Percentiles rank a stretch among this genome's conserved stretches.
These are phyloP conservation scores for Rhodamnia rubescens DNA, from an alignment of 345 rosid genomes.

Conservation along the genomic window DNA sequence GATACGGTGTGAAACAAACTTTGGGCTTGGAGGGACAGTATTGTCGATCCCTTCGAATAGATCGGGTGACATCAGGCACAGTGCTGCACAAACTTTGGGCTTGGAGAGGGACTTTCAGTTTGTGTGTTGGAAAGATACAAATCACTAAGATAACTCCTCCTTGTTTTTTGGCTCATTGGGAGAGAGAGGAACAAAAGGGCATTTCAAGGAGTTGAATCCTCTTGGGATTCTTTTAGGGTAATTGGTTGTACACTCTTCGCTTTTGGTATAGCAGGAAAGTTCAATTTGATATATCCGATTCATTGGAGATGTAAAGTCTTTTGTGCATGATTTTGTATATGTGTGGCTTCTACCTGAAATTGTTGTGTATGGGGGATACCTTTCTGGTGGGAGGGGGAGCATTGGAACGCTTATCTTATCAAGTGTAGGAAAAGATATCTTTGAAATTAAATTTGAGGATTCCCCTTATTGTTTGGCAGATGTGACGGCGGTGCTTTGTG, in stretches of 20 bases:
- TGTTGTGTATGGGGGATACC: background rate
- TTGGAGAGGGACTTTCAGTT: background rate
- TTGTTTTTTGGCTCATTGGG: background rate
- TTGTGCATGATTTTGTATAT: background rate
- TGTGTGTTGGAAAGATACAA: background rate
- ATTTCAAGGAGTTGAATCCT: background rate
- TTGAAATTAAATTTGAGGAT: background rate
- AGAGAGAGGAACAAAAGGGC: background rate
- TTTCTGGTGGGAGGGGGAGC: background rate
- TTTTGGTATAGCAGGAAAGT: background rate
- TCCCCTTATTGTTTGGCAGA: slow-evolving; percentile 30
- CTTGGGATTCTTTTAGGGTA: background rate
- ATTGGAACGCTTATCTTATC: slow-evolving; percentile 1
- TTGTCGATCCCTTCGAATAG: background rate
- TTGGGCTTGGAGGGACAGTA: background rate
- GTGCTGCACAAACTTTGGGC: background rate
- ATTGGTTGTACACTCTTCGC: background rate
- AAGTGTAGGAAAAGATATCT: background rate
- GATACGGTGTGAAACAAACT: background rate
- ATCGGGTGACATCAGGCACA: background rate
- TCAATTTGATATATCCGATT: background rate
- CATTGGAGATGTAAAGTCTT: background rate
- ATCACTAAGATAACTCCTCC: background rate
- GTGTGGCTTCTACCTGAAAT: background rate
- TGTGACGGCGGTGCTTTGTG: slow-evolving; percentile 67